These are phyloP conservation scores for Fusarium domesticum DNA, from an alignment of 2,329 filamentous ascomycete species.

Conservation along the genomic window DNA sequence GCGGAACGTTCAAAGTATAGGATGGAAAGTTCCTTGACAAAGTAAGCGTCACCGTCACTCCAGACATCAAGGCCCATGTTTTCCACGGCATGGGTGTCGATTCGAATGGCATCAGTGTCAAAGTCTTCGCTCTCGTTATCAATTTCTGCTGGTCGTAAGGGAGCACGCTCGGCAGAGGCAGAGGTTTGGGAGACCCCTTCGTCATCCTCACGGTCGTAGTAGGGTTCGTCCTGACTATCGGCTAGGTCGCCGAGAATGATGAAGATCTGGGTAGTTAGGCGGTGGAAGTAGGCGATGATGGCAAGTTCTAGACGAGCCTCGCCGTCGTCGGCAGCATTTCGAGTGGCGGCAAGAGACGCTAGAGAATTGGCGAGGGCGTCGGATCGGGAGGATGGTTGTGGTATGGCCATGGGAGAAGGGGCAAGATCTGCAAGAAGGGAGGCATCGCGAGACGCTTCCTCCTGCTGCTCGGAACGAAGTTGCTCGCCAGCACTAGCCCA, in stretches of 20 bases:
- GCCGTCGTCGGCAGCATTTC: slow-evolving; percentile 36
- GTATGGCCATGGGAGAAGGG: slow-evolving; percentile 35
- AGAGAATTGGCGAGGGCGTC: slow-evolving; percentile 43
- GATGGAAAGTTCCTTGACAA: slow-evolving; percentile 59
- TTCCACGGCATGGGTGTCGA: slow-evolving; percentile 64
- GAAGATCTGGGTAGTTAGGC: slow-evolving; percentile 66
- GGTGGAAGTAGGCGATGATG: slow-evolving; percentile 78
- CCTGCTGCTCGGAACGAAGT: slow-evolving; percentile 56
- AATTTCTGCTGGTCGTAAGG: slow-evolving; percentile 22
- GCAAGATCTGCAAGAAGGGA: slow-evolving; percentile 54
- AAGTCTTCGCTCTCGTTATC: slow-evolving; percentile 32
- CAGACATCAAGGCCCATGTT: slow-evolving; percentile 76
- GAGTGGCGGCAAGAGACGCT: slow-evolving; percentile 40
- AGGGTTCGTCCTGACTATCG: slow-evolving; percentile 45
- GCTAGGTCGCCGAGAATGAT: slow-evolving; percentile 61
- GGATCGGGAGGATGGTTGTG: slow-evolving; percentile 30
- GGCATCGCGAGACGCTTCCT: slow-evolving; percentile 54
- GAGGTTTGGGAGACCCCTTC: slow-evolving; percentile 37
- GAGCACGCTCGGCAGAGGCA: slow-evolving; percentile 27
- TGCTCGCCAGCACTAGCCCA: slow-evolving; percentile 83
- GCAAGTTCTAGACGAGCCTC: slow-evolving; percentile 61
- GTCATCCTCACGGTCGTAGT: slow-evolving; percentile 32
- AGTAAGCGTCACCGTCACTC: slow-evolving; percentile 67
- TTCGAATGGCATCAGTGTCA: slow-evolving; percentile 44
- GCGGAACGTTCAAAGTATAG: slow-evolving; percentile 65